These are phyloP conservation scores for Yarrowia hollandica DNA, from an alignment of 805 yeast genomes.

Conservation along the genomic window DNA sequence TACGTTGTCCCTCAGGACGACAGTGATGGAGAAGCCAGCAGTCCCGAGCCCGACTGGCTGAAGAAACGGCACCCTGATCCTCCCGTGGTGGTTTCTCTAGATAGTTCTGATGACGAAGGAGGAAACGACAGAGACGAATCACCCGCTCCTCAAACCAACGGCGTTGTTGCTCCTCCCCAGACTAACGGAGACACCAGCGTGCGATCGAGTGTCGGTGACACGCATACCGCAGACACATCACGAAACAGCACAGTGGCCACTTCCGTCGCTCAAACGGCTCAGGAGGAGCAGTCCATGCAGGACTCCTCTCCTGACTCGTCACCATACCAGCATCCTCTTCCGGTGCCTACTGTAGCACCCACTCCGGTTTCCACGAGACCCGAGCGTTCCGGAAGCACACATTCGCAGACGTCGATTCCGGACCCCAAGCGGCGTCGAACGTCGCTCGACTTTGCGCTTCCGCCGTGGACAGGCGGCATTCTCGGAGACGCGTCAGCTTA, in stretches of 20 bases:
- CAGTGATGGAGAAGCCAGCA: slow-evolving; percentile 34
- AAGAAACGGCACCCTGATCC: slow-evolving; percentile 12
- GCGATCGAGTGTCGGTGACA: no score
- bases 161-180: neutral
- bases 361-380: neutral
- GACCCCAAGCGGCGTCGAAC: slow-evolving; percentile 24
- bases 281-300: no score
- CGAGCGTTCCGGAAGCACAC: slow-evolving; percentile 25
- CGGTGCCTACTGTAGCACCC: neutral
- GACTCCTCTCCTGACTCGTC: neutral
- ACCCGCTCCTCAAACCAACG: slow-evolving; percentile 26
- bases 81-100: slow-evolving; percentile 52
- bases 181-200: no score
- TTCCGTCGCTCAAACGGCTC: neutral
- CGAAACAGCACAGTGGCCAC: neutral
- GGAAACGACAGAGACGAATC: neutral
- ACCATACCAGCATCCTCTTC: slow-evolving; percentile 8
- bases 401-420: slow-evolving; percentile 12
- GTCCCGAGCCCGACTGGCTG: slow-evolving; percentile 14
- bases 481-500: neutral
- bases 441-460: neutral
- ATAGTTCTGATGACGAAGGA: slow-evolving; percentile 52
- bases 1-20: slow-evolving; percentile 53
- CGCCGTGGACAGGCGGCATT: slow-evolving; percentile 1
- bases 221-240: no score